Evolutionary conservation across 441 rosid genomes (phyloP).

Genomic region (Pelargonium myrrhifolium): DNA sequence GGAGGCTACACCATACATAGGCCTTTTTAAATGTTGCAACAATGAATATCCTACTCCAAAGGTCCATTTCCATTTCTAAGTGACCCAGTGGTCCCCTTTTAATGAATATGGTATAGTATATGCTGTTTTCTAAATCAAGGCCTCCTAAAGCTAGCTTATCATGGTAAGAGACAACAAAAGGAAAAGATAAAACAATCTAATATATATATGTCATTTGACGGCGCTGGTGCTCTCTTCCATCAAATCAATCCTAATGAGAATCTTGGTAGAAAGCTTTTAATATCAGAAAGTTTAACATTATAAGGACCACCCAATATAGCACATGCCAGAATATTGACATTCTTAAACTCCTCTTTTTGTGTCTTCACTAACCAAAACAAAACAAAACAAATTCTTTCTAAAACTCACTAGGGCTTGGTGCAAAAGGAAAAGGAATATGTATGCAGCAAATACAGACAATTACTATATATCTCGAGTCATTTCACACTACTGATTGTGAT

Average conservation of each 20-base stretch:
- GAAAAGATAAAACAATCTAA: slow-evolving; percentile 21
- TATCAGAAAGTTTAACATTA: slow-evolving; percentile 21
- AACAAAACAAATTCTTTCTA: slow-evolving; percentile 19
- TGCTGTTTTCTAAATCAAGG: slow-evolving; percentile 25
- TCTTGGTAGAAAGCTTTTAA: slow-evolving; percentile 22
- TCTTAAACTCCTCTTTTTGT: slow-evolving; percentile 22
- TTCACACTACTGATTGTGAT: slow-evolving; percentile 10
- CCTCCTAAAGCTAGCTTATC: slow-evolving; percentile 23
- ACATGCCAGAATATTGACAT: slow-evolving; percentile 41
- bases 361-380: slow-evolving; percentile 20
- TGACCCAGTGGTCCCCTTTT: slow-evolving; percentile 30
- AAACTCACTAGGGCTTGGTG: slow-evolving; percentile 15
- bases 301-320: slow-evolving; percentile 33
- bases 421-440: slow-evolving; percentile 16
- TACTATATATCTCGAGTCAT: slow-evolving; percentile 14
- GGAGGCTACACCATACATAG: neutral
- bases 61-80: slow-evolving; percentile 10
- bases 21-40: neutral
- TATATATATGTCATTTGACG: slow-evolving; percentile 20
- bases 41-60: slow-evolving; percentile 26
- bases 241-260: slow-evolving; percentile 30
- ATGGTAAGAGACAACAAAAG: slow-evolving; percentile 25
- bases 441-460: slow-evolving; percentile 19
- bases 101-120: slow-evolving; percentile 26
- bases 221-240: slow-evolving; percentile 25